Evolutionary conservation across 495 filamentous ascomycete genomes (phyloP), one percentile per base, ranked within the genome.

Genomic region (Penicillium fimorum): DNA sequence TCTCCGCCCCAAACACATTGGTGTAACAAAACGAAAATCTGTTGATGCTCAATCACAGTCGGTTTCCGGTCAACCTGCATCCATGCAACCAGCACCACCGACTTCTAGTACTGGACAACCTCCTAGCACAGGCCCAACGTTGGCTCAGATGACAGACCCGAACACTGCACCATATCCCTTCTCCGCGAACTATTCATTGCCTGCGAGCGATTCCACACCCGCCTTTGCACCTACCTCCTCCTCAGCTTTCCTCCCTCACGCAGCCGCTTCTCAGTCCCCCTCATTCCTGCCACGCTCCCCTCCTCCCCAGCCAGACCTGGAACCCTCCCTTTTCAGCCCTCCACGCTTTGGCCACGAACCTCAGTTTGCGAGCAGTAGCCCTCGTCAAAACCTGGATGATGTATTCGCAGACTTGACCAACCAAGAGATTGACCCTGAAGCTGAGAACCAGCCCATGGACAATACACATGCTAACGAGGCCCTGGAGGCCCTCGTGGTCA

Each of bases 1-100:
- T 56, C 79, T 92, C 49, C 84, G 89, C 37, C 82, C 87, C 8
- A 96, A 95, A 70, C 82, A 84, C 0, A 84, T 88, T 59, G 82
- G 75, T 53, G 74, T 85, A 22, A 80, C 55, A 20, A 79, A 80
- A 44, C 70, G 72, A 24, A 79, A 75, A 56, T 76, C 76, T 4
- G 50, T 74, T 25, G 75, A 78, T 50, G 30, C 62, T 5, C 67
- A 70, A 10, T 20, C 55, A 1, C 56, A 50, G 20, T 41, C 57
- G 9, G 46, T 47, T 29, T 69, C 56, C 18, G 44, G 52, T 32
- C 69, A 64, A 13, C 60, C 66, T 51, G 11, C 61, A 8, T 56
- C 65, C 18, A 52, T 75, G 38, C 68, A 70, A 47, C 70, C 72
- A 15, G 60, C 62, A 17, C 56, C 73, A 18, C 56, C 65, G 13